Conservation (phyloP, 2,329 filamentous ascomycete genomes). For the Mycosphaerella sp. region DNA sequence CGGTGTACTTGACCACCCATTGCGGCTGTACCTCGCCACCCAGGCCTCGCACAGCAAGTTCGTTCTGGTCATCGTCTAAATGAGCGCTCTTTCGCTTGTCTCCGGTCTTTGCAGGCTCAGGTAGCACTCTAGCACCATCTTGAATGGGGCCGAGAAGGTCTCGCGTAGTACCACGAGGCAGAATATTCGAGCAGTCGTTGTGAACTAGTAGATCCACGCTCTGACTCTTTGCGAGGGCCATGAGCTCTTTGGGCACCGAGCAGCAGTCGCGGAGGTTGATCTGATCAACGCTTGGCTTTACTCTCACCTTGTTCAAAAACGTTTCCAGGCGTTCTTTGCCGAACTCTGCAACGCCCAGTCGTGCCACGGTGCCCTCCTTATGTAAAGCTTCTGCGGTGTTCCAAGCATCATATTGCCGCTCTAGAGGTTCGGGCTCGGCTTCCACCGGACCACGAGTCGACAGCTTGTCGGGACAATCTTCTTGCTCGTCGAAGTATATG, state of each 20-base stretch:
- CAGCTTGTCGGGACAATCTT: slow-evolving; percentile 61
- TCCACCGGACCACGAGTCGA: slow-evolving; percentile 34
- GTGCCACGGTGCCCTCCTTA: slow-evolving; percentile 61
- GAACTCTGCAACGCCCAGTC: slow-evolving; percentile 85
- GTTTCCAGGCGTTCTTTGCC: slow-evolving; percentile 73
- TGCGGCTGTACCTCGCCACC: slow-evolving; percentile 74
- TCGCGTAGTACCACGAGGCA: slow-evolving; percentile 76
- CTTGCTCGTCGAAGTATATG: slow-evolving; percentile 87
- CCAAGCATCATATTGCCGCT: slow-evolving; percentile 62
- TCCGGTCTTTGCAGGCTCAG: slow-evolving; percentile 41
- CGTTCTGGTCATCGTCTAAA: slow-evolving; percentile 39
- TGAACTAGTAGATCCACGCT: slow-evolving; percentile 86
- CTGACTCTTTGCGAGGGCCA: slow-evolving; percentile 73
- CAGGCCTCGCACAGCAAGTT: slow-evolving; percentile 59
- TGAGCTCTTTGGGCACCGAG: slow-evolving; percentile 82
- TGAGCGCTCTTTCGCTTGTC: slow-evolving; percentile 39
- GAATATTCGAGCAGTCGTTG: slow-evolving; percentile 85
- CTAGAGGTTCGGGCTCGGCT: slow-evolving; percentile 51
- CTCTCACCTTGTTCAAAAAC: slow-evolving; percentile 63
- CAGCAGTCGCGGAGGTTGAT: slow-evolving; percentile 96
- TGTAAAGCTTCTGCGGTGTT: slow-evolving; percentile 66
- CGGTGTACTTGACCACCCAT: slow-evolving; percentile 97
- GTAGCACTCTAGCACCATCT: slow-evolving; percentile 68
- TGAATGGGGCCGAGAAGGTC: slow-evolving; percentile 71
- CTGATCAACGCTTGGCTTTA: slow-evolving; percentile 81